These are phyloP conservation scores for Zizania latifolia DNA, from an alignment of 176 grass and related monocot species.

Conservation along the genomic window DNA sequence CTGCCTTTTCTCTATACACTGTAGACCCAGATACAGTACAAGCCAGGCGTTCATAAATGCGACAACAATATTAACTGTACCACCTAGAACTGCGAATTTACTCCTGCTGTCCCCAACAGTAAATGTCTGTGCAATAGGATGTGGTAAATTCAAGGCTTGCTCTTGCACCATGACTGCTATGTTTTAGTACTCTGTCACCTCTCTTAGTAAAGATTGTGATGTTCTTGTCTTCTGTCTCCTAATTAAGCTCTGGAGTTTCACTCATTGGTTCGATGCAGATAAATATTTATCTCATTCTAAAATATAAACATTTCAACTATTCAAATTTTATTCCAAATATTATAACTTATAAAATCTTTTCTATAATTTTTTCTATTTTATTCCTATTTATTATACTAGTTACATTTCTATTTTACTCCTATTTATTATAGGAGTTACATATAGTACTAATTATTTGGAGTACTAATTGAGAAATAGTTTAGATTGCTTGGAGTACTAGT, in stretches of 20 bases:
- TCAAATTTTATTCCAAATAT: too few relatives aligned
- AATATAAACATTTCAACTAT: too few relatives aligned
- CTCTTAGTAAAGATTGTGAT: not conserved
- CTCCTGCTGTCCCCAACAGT: not conserved
- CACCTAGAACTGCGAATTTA: not conserved
- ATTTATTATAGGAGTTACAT: too few relatives aligned
- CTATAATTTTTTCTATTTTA: too few relatives aligned
- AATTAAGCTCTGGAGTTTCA: too few relatives aligned
- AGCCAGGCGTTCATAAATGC: not conserved
- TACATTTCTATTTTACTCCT: too few relatives aligned
- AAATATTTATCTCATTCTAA: too few relatives aligned
- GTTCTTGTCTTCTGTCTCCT: not conserved
- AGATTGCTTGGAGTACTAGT: too few relatives aligned
- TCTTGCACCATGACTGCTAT: not conserved
- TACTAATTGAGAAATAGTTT: too few relatives aligned
- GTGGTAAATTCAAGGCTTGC: slow-evolving; percentile 6
- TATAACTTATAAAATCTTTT: too few relatives aligned
- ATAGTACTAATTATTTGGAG: too few relatives aligned
- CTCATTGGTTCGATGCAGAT: not conserved
- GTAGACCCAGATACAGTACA: not conserved
- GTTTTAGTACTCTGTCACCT: not conserved
- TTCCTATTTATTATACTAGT: too few relatives aligned
- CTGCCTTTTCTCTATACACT: not conserved
- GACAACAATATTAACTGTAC: not conserved
- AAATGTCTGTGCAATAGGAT: not conserved